A percentile compares a stretch with the other conserved stretches of the same genome.
phyloP scores from a whole-genome alignment of 2,329 filamentous ascomycete genomes.

The Calonectria leucothoes region DNA sequence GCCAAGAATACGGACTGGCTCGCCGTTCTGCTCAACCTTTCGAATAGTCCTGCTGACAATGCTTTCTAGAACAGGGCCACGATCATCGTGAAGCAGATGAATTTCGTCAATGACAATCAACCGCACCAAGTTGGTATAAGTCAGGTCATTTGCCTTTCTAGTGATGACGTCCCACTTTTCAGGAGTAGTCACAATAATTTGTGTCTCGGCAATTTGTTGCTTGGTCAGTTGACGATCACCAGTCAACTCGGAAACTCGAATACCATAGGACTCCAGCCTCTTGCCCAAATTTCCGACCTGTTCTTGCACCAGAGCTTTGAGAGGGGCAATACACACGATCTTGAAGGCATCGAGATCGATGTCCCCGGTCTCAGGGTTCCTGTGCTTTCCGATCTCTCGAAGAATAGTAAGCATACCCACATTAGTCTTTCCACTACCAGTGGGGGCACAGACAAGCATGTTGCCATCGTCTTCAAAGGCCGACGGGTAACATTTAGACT shows the following conservation, averaged over 20 bases:
- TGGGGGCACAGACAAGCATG: conserved; percentile 97
- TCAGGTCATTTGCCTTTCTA: conserved; percentile 94
- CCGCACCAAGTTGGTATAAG: conserved; percentile 96
- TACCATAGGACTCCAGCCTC: conserved; percentile 88
- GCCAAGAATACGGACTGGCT: conserved; percentile 90
- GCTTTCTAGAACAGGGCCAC: conserved; percentile 95
- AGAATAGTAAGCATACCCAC: conserved; percentile 98
- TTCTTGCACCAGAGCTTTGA: conserved; percentile 96
- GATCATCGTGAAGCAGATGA: conserved; percentile 95
- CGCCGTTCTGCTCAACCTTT: conserved; percentile 92
- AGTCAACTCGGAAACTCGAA: conserved; percentile 94
- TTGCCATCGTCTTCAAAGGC: conserved; percentile 96
- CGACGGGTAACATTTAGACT: conserved; percentile 90
- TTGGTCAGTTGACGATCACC: conserved; percentile 98
- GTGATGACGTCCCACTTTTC: conserved; percentile 99
- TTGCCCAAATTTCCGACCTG: conserved; percentile 98
- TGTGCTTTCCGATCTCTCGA: conserved; percentile 95
- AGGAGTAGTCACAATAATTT: conserved; percentile 97
- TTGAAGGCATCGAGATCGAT: conserved; percentile 98
- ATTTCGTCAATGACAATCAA: conserved; percentile 98
- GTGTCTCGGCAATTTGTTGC: conserved; percentile 96
- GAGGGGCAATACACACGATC: conserved; percentile 95
- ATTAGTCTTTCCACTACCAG: conserved; percentile 97
- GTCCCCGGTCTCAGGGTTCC: conserved; percentile 88
- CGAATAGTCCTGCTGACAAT: conserved; percentile 96